phyloP scores from a whole-genome alignment of 345 rosid genomes.

The Trapa bicornis region DNA sequence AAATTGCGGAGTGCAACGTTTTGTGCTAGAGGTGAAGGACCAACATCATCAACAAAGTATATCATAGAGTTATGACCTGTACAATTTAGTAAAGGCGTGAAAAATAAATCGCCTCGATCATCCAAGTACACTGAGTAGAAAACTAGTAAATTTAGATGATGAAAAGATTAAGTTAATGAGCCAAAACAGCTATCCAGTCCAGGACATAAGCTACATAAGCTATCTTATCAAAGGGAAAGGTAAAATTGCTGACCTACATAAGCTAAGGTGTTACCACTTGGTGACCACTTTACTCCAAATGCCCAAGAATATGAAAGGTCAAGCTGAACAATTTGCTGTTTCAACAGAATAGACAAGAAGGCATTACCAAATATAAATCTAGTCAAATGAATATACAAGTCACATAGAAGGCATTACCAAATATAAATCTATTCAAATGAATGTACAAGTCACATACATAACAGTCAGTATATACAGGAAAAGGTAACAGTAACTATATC shows the following conservation, averaged over 20 bases:
- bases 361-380: neutral
- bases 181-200: neutral
- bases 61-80: conserved; percentile 95
- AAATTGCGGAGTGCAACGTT: conserved; percentile 75
- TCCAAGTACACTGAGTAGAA: neutral
- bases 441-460: neutral
- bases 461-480: neutral
- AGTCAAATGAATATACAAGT: neutral
- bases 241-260: conserved; percentile 72
- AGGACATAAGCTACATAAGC: neutral
- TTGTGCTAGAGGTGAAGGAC: conserved; percentile 95
- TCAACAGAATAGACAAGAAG: conserved; percentile 9
- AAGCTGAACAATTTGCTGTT: conserved; percentile 96
- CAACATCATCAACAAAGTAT: conserved; percentile 94
- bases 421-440: too few species aligned
- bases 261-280: conserved; percentile 91
- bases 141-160: neutral
- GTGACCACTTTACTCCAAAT: conserved; percentile 99
- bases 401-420: neutral
- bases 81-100: conserved; percentile 11
- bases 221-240: conserved; percentile 9
- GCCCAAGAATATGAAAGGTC: conserved; percentile 99
- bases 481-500: neutral
- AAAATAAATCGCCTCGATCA: conserved; percentile 5
- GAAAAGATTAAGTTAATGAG: neutral